Base-by-base conservation (phyloP, 495 filamentous ascomycete species). In the Penicillium lagena region DNA sequence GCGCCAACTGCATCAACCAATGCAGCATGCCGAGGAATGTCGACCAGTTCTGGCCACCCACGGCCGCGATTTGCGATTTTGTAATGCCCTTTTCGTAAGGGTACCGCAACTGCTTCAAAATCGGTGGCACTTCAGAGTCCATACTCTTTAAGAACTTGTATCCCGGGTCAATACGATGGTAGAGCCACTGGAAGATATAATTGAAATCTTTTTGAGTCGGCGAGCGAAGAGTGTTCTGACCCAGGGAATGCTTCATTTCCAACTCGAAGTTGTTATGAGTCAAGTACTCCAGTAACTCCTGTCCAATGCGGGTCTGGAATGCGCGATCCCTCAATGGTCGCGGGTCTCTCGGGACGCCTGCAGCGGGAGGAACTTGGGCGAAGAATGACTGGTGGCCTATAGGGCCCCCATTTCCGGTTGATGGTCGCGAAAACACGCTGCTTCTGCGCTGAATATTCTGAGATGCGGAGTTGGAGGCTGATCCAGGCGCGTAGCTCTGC, bases 191-290 rank as follows among this genome's bases (percentile, higher is more conserved):
- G 63, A 99, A 99, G 66, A 97, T 90, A 52, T 76, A 82, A 58
- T 90, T 88, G 67, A 97, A 99, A 61, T 99, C 93, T 58, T 97
- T 99, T 54, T 96, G 89, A 4, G 90, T 97, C n/a, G 93, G 94
- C 32, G 85, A 90, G 39, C 84, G 88, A 55, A 93, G 79, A 12
- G 87, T 85, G 49, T 96, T 96, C 39, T 88, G 82, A 3, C 85
- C 82, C 28, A 99, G 72, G 28, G 82, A 83, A 62, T 96, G 83
- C 58, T 94, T 95, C 85, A 93, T 95, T 49, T 95, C 89, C 77
- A 96, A 81, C 70, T 99, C 93, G 55, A 97, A 99, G 49, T 93
- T 91, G 56, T 93, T 81, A 28, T 87, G 79, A 6, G 89, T 80
- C 47, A 97, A 70, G 55, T 95, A 99, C 40, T 99, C 94, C 48